Percentiles rank a stretch among this genome's conserved stretches.
These are phyloP conservation scores for Athelia psychrophila DNA, from an alignment of 1,284 basidiomycete genomes.

Conservation along the genomic window DNA sequence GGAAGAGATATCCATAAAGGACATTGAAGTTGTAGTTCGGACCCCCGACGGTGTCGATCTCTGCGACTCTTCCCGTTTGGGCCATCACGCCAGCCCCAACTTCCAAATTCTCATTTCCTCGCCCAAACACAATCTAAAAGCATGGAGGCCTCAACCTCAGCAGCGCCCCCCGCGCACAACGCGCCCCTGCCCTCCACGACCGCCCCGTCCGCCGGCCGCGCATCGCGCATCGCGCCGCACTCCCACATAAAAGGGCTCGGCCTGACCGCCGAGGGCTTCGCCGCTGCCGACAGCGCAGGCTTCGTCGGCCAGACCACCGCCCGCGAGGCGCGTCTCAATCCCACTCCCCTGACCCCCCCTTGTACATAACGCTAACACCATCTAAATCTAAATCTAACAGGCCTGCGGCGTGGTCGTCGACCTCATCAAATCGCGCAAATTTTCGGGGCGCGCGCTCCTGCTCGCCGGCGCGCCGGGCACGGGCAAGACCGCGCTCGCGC, in stretches of 20 bases:
- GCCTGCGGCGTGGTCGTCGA: conserved; percentile 92
- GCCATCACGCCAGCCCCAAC: too few relatives aligned
- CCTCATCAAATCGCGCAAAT: conserved; percentile 85
- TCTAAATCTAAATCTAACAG: conserved; percentile 38
- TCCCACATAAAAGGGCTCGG: conserved; percentile 97
- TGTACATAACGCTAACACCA: conserved; percentile 5
- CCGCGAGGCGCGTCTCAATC: conserved; percentile 66
- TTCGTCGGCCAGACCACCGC: conserved; percentile 92
- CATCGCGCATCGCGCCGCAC: conserved; percentile 87
- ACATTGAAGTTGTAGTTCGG: too few relatives aligned
- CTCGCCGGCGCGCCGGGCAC: conserved; percentile 91
- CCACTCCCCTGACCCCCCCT: conserved; percentile 9
- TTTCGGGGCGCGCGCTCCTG: conserved; percentile 87
- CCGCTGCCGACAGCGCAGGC: conserved; percentile 73
- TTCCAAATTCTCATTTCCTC: too few relatives aligned
- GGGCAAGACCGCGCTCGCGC: conserved; percentile 93
- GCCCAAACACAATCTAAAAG: too few relatives aligned
- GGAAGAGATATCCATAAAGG: too few relatives aligned
- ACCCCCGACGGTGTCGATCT: too few relatives aligned
- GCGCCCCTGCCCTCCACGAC: conserved; percentile 60
- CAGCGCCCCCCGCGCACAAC: conserved; percentile 1
- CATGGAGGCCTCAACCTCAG: conserved; percentile 3
- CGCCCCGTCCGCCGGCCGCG: conserved; percentile 57
- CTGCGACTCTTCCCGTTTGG: too few relatives aligned
- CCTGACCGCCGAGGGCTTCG: conserved; percentile 82